Percentiles rank a stretch among this genome's conserved stretches.
Conservation (phyloP, 768 basidiomycete genomes). For the Leccinum olivaceopallidum region DNA sequence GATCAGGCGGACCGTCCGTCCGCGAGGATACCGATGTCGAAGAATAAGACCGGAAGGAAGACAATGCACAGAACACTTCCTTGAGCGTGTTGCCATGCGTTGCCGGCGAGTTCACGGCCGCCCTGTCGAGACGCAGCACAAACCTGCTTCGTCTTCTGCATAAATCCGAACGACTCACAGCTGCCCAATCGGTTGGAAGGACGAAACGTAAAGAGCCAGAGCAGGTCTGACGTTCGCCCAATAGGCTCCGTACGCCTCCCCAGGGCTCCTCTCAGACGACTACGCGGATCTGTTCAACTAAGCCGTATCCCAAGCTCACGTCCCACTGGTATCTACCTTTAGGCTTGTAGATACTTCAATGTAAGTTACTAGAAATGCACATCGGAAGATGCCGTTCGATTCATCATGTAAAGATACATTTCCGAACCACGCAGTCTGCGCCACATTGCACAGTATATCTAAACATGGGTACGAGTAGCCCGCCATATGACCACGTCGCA, state of each 20-base stretch:
- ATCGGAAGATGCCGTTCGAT: no score
- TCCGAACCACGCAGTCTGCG: no score
- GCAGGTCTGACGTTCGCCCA: slow-evolving; percentile 62
- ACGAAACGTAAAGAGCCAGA: slow-evolving; percentile 87
- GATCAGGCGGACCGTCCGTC: slow-evolving; percentile 51
- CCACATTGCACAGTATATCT: no score
- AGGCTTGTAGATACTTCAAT: no score
- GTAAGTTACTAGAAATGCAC: no score
- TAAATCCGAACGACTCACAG: slow-evolving; percentile 95
- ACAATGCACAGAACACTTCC: slow-evolving; percentile 29
- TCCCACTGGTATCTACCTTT: slow-evolving; percentile 70
- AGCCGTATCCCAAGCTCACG: slow-evolving; percentile 59
- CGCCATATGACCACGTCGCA: no score
- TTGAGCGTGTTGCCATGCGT: slow-evolving; percentile 55
- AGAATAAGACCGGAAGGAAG: slow-evolving; percentile 53
- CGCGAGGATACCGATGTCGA: slow-evolving; percentile 27
- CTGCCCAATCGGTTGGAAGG: slow-evolving; percentile 94
- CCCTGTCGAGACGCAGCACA: slow-evolving; percentile 56
- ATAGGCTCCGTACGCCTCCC: slow-evolving; percentile 59
- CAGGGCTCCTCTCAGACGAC: slow-evolving; percentile 43
- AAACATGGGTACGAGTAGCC: no score
- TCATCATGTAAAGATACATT: no score
- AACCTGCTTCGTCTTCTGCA: slow-evolving; percentile 88
- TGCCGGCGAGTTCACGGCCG: slow-evolving; percentile 33
- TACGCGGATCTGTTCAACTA: slow-evolving; percentile 55